Conservation (phyloP, 1,139 yeast genomes). For the Debaryomycetaceae sp. region DNA sequence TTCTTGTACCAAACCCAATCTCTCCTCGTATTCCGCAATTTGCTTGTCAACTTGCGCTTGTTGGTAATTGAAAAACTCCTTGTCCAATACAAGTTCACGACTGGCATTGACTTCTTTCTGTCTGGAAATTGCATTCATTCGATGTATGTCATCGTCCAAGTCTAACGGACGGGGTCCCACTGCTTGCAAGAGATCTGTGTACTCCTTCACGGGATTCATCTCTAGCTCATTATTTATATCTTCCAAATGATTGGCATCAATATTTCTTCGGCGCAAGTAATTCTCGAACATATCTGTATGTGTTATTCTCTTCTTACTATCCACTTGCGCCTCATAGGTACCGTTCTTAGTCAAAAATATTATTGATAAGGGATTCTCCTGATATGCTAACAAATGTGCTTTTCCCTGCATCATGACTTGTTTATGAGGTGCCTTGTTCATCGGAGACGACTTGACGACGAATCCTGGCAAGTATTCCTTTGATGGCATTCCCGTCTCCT, state of each 20-base stretch:
- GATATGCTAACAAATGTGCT: constrained; percentile 16
- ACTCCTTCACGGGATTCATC: constrained; percentile 16
- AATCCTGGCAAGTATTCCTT: constrained; percentile 22
- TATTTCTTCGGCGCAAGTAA: constrained; percentile 18
- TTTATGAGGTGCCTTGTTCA: constrained; percentile 26
- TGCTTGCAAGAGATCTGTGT: constrained; percentile 9
- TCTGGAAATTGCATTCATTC: constrained; percentile 14
- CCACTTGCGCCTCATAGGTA: constrained; percentile 14
- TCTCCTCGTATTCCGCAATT: constrained; percentile 15
- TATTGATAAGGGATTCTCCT: constrained; percentile 15
- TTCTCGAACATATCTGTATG: constrained; percentile 24
- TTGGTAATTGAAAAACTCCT: constrained; percentile 19
- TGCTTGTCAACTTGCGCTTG: constrained; percentile 17
- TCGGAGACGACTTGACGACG: constrained; percentile 22
- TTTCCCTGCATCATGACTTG: constrained; percentile 28
- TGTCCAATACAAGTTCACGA: constrained; percentile 16
- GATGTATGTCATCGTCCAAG: constrained; percentile 15
- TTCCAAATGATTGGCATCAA: constrained; percentile 14
- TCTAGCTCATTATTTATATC: constrained; percentile 7
- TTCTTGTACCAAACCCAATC: constrained; percentile 16
- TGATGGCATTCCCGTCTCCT: constrained; percentile 12
- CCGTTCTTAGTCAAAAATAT: constrained; percentile 16
- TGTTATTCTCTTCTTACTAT: constrained; percentile 17
- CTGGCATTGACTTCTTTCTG: constrained; percentile 15
- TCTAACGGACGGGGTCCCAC: constrained; percentile 17